phyloP scores from a whole-genome alignment of 1,284 basidiomycete genomes.

The Apiotrichum porosum region DNA sequence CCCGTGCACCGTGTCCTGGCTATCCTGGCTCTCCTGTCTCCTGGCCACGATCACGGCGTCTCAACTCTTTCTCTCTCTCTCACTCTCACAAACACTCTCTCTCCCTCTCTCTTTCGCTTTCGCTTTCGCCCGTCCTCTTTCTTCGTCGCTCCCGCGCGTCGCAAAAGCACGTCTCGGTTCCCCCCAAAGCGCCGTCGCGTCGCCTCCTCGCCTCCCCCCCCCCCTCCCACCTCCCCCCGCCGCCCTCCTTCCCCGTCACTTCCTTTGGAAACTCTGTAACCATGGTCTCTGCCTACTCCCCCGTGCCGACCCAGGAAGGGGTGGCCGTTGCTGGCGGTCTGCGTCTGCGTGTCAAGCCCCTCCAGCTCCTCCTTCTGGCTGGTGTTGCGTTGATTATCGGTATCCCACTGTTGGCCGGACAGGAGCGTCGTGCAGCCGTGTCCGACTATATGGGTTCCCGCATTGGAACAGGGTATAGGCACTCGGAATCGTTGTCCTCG shows the following conservation, averaged over 20 bases:
- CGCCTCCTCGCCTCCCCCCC: background rate
- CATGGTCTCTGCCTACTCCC: conserved; percentile 4
- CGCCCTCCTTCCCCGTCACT: too few relatives aligned
- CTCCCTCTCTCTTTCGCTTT: too few relatives aligned
- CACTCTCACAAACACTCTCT: too few relatives aligned
- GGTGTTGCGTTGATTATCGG: conserved; percentile 13
- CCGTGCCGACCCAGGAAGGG: background rate
- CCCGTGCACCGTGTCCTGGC: too few relatives aligned
- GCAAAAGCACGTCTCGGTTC: too few relatives aligned
- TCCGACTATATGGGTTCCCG: background rate
- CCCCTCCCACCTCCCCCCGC: background rate
- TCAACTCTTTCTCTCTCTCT: too few relatives aligned
- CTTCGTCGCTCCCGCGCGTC: too few relatives aligned
- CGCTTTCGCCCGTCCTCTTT: too few relatives aligned
- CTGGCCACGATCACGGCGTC: too few relatives aligned
- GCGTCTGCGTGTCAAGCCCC: conserved; percentile 11
- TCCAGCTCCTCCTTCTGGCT: conserved; percentile 15
- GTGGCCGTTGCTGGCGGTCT: conserved; percentile 7
- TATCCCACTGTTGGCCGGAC: conserved; percentile 9
- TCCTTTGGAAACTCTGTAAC: too few relatives aligned
- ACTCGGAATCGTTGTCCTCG: conserved; percentile 1
- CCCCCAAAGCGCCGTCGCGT: too few relatives aligned
- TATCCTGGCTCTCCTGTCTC: too few relatives aligned
- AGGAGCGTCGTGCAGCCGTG: conserved; percentile 8
- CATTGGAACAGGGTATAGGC: background rate